These are phyloP conservation scores for Didymella segeticola DNA, from an alignment of 2,329 filamentous ascomycete genomes.

Conservation along the genomic window DNA sequence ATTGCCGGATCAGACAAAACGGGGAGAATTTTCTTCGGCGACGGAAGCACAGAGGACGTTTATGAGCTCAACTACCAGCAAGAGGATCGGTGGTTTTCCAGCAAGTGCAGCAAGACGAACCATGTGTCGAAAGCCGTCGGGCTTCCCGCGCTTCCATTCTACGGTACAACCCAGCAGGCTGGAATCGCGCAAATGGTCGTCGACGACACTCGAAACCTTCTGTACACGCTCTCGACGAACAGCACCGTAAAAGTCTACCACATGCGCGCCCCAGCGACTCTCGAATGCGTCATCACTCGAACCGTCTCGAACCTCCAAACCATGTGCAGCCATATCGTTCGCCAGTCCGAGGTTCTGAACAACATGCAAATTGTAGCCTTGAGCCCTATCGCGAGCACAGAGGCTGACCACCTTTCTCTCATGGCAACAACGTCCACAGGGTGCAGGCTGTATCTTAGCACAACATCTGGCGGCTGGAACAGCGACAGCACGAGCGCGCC, in stretches of 20 bases:
- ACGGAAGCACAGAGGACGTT: conserved; percentile 80
- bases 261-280: conserved; percentile 67
- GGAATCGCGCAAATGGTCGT: conserved; percentile 80
- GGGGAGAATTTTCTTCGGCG: conserved; percentile 93
- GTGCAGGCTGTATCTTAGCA: conserved; percentile 89
- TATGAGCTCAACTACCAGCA: conserved; percentile 96
- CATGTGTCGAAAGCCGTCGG: conserved; percentile 78
- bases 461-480: conserved; percentile 76
- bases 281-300: conserved; percentile 64
- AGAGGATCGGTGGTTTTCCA: conserved; percentile 96
- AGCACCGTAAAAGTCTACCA: conserved; percentile 93
- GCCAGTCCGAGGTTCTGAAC: conserved; percentile 70
- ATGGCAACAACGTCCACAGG: conserved; percentile 91
- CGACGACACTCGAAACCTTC: conserved; percentile 84
- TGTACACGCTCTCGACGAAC: conserved; percentile 88
- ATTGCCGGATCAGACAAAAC: conserved; percentile 79
- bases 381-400: conserved; percentile 78
- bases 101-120: conserved; percentile 84
- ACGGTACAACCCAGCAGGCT: conserved; percentile 55
- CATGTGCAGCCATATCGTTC: conserved; percentile 85
- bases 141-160: conserved; percentile 55
- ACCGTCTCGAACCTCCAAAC: conserved; percentile 61
- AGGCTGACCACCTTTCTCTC: conserved; percentile 83
- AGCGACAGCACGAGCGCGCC: conserved; percentile 71
- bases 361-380: conserved; percentile 81